Base-by-base conservation (phyloP, 148 eudicot species). In the Dysphania ambrosioides region DNA sequence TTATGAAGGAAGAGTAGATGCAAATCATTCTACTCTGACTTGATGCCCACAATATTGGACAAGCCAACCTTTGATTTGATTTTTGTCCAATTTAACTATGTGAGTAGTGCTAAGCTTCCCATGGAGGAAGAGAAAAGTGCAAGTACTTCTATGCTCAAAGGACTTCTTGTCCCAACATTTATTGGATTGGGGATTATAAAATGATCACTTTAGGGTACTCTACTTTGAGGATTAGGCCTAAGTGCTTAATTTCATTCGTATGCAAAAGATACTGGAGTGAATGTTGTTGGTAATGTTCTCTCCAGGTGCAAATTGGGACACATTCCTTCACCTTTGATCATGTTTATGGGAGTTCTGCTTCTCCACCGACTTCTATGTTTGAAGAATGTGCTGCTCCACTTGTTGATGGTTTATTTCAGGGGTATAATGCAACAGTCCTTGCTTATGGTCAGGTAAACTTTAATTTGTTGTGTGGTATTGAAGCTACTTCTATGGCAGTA, bases 301-400 rank as follows among this genome's bases (percentile, higher is more conserved):
- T 58, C 57, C 83, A 95, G 99, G 91, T 95, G 72, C 99, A 95
- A 87, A 87, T 95, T 61, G 96, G 99, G 40, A 81, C 97, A 49
- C 99, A 95, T 88, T 95, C 96, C 34, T 95, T 95, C 77, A 95
- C 99, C 35, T 95, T 95, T 70, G 99, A 95, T 82, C 92, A 90
- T 81, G 97, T 95, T 30, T 95, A 95, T 75, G 99, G 99, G 69
- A 90, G 92, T 68, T 81, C 89, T 21, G 92, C 85, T 38, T 84
- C 97, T 70, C 88, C 91, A 23, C 85, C 99, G 11, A 78, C 91
- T 49, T 71, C 84, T 66, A 95, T 95, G 88, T 95, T 87, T 81
- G 88, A 90, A 78, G 99, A 95, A 84, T 95, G 99, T 77, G 88
- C 90, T 83, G 88, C 99, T 71, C 97, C 97, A 59, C 90, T 95